These are phyloP conservation scores for Annona squamosa DNA, from an alignment of 164 flowering plant species.

Conservation along the genomic window DNA sequence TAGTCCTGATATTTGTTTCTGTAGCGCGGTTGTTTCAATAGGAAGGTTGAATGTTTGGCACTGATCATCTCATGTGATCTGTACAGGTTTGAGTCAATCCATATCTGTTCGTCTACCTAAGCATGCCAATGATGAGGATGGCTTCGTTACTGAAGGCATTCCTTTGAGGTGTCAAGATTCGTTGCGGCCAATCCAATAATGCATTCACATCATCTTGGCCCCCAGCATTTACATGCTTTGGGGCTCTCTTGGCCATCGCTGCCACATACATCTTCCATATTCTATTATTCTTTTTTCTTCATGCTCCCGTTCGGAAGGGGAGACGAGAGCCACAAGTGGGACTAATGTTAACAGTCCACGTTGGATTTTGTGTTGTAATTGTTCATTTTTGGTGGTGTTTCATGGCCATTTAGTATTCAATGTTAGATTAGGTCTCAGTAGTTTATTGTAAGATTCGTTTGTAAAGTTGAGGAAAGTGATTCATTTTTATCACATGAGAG, in stretches of 20 bases:
- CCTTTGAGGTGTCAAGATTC: constrained; percentile 39
- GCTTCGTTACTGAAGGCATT: constrained; percentile 30
- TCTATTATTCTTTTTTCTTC: not conserved
- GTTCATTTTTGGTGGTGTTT: not conserved
- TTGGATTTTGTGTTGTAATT: not conserved
- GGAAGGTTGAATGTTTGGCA: no score
- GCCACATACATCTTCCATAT: not conserved
- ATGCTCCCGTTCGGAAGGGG: not conserved
- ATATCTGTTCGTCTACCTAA: constrained; percentile 22
- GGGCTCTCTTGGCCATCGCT: not conserved
- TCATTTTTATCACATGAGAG: not conserved
- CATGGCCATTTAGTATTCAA: not conserved
- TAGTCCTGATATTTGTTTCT: no score
- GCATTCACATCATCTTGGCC: constrained; percentile 1
- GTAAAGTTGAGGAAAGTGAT: constrained; percentile 1
- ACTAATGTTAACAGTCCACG: not conserved
- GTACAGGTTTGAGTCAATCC: constrained; percentile 18
- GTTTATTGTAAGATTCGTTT: constrained; percentile 2
- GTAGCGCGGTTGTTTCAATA: no score
- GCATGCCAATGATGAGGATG: constrained; percentile 35
- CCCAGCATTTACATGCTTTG: not conserved
- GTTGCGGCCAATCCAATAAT: constrained; percentile 6
- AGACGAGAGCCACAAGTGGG: not conserved
- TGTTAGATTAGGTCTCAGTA: not conserved
- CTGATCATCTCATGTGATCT: no score